These are phyloP conservation scores for Calonectria pseudoreteaudii DNA, from an alignment of 2,329 filamentous ascomycete species.

Conservation along the genomic window DNA sequence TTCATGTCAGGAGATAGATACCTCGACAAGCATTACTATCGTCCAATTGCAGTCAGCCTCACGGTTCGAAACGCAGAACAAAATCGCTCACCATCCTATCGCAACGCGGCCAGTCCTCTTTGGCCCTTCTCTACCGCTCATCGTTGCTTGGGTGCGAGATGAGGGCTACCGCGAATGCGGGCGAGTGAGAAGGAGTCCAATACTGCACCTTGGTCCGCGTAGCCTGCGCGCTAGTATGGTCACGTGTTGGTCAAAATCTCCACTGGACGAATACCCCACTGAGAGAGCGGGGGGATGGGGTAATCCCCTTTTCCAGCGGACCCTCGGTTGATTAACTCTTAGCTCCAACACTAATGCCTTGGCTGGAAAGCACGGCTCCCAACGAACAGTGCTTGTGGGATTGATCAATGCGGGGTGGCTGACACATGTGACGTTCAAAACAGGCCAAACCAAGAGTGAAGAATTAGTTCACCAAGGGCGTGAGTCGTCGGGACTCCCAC, in stretches of 20 bases:
- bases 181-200: neutral
- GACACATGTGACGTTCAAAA: neutral
- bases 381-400: neutral
- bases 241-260: constrained; percentile 4
- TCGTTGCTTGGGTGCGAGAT: constrained; percentile 7
- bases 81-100: constrained; percentile 26
- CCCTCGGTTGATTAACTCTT: neutral
- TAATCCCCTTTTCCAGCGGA: neutral
- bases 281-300: neutral
- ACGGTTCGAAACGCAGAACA: neutral
- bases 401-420: neutral
- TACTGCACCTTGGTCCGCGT: neutral
- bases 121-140: constrained; percentile 21
- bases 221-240: neutral
- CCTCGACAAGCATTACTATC: constrained; percentile 27
- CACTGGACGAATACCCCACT: neutral
- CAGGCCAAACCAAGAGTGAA: neutral
- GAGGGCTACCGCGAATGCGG: constrained; percentile 2
- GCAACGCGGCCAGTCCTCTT: constrained; percentile 26
- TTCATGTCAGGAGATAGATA: constrained; percentile 11
- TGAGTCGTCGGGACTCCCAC: neutral
- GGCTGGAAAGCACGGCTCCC: neutral
- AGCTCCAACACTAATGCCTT: constrained; percentile 4
- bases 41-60: constrained; percentile 4
- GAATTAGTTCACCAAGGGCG: neutral